These are phyloP conservation scores for Saturnispora halmiae DNA, from an alignment of 805 yeast species.

Conservation along the genomic window DNA sequence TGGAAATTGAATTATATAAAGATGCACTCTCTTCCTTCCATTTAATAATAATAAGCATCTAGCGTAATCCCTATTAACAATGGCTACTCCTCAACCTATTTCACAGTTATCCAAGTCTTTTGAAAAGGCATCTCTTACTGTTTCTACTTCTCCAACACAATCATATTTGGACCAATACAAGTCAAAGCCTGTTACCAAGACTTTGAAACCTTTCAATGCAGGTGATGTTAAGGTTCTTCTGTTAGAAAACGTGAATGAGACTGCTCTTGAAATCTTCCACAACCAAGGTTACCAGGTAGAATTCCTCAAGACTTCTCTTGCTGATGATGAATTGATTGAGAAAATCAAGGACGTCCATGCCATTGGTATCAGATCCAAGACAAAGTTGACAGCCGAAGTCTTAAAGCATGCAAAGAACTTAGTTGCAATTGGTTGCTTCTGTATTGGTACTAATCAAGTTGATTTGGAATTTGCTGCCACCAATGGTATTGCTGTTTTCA, in stretches of 20 bases:
- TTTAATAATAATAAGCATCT: too few relatives aligned
- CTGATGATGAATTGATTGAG: conserved; percentile 90
- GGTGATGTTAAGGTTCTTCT: conserved; percentile 89
- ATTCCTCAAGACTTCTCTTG: conserved; percentile 77
- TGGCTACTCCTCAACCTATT: conserved; percentile 67
- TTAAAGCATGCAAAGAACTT: conserved; percentile 82
- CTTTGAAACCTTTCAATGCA: conserved; percentile 88
- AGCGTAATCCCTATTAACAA: too few relatives aligned
- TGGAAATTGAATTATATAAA: neutral
- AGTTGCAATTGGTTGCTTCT: conserved; percentile 92
- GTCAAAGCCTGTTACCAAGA: conserved; percentile 42
- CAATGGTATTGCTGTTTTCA: conserved; percentile 88
- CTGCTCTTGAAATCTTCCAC: conserved; percentile 79
- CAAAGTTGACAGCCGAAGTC: conserved; percentile 72
- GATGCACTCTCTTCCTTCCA: neutral
- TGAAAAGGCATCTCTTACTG: conserved; percentile 45
- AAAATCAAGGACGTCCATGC: conserved; percentile 92
- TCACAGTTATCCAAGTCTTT: conserved; percentile 44
- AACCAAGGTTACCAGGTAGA: conserved; percentile 97
- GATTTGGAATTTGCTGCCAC: conserved; percentile 87
- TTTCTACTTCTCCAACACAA: conserved; percentile 70
- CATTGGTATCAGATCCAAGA: conserved; percentile 95
- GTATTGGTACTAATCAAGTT: conserved; percentile 98
- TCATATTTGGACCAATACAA: conserved; percentile 54
- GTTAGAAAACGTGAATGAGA: conserved; percentile 86